Evolutionary conservation across 140 eudicot species (phyloP), one percentile per base, ranked within the genome.

Genomic region (Anethum foeniculum): DNA sequence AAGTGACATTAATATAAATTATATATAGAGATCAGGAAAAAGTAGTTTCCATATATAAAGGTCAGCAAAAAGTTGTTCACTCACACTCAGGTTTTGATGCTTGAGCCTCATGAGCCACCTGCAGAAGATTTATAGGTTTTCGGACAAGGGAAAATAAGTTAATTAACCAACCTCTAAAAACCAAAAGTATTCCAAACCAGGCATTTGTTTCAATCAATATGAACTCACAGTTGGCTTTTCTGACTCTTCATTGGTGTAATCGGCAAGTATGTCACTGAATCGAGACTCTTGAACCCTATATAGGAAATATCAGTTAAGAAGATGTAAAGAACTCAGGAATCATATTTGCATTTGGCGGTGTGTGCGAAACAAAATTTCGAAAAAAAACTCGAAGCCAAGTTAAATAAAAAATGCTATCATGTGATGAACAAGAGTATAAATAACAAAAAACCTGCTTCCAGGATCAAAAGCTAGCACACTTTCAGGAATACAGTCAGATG

Each of bases 1-100:
- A 30, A 10, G 21, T 67, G 30, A 28, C 43, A 12, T 67, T 67
- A 67, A 12, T 67, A 67, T 19, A 72, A 72, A 36, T 21, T 39
- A 41, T 44, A 41, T 8, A 71, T 19, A 32, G 25, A 71, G 10
- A 14, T 71, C 76, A 16, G 39, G n/a, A 71, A 18, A 36, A 16
- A 71, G 48, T 56, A 71, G 27, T 56, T 21, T n/a, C 65, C 13
- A 56, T 56, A 56, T 23, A 67, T 67, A 67, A 0, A 39, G 27
- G 68, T 41, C 56, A 39, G 27, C 62, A 47, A 25, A 30, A 41
- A 43, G 76, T 23, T 25, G 13, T 62, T 41, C n/a, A 85, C 94
- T 89, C 85, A 94, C 98, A 93, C 75, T 86, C 90, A 78, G 85
- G 25, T 86, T 88, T 87, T 77, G 93, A 83, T 65, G 84, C 56